phyloP scores from a whole-genome alignment of 768 basidiomycete genomes.

The Phlebiopsis gigantea region DNA sequence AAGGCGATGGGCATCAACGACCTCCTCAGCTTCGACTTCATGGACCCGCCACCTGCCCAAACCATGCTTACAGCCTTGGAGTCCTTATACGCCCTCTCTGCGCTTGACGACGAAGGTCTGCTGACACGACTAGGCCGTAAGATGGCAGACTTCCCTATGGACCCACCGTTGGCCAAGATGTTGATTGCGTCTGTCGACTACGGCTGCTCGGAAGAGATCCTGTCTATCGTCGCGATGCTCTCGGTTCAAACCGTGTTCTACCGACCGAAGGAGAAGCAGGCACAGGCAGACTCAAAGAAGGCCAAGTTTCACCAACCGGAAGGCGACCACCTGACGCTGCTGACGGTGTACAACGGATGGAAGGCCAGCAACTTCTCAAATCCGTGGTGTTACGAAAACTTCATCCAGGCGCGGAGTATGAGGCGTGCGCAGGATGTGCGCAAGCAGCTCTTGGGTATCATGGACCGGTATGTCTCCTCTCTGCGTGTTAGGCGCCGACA shows the following conservation, averaged over 20 bases:
- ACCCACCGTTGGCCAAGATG: conserved; percentile 95
- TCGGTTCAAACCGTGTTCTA: conserved; percentile 97
- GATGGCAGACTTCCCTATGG: conserved; percentile 99
- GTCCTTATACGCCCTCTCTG: conserved; percentile 90
- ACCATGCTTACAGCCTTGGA: conserved; percentile 97
- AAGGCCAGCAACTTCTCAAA: conserved; percentile 94
- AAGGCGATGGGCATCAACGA: conserved; percentile 99
- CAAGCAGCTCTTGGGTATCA: conserved; percentile 96
- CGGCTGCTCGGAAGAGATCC: conserved; percentile 96
- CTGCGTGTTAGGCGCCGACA: neutral
- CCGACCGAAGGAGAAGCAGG: conserved; percentile 99
- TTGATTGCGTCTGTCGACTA: conserved; percentile 95
- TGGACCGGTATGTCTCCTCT: conserved; percentile 74
- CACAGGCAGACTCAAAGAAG: conserved; percentile 98
- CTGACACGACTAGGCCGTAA: conserved; percentile 92
- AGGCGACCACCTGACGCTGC: conserved; percentile 88
- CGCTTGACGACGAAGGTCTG: conserved; percentile 94
- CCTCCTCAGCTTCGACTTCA: conserved; percentile 95
- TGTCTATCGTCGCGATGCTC: conserved; percentile 96
- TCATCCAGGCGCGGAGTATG: conserved; percentile 97
- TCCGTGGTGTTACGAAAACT: conserved; percentile 99
- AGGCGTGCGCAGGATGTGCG: conserved; percentile 94
- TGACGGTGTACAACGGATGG: conserved; percentile 99
- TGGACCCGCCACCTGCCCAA: conserved; percentile 97
- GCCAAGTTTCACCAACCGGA: conserved; percentile 99